A percentile compares a stretch with the other conserved stretches of the same genome.
phyloP scores from a whole-genome alignment of 1,284 basidiomycete species.

The Schizophyllum commune region DNA sequence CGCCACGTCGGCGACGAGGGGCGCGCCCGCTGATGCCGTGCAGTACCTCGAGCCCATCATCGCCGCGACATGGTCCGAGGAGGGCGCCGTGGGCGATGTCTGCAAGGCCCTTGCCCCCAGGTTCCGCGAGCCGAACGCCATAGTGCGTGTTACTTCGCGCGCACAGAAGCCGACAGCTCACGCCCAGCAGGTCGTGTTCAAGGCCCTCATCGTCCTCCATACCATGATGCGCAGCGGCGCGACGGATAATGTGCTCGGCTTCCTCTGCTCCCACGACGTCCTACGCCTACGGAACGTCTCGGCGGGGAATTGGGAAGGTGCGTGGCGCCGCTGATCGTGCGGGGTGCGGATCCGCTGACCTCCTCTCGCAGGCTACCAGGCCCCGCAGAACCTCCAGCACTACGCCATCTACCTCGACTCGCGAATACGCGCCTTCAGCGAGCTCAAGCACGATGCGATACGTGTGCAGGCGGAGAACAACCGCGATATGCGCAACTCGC shows the following conservation, averaged over 20 bases:
- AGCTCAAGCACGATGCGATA: conserved; percentile 91
- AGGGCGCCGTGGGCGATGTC: conserved; percentile 88
- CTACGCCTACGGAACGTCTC: conserved; percentile 76
- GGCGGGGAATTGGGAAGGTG: conserved; percentile 76
- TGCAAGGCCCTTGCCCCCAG: conserved; percentile 79
- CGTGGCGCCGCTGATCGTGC: conserved; percentile 13
- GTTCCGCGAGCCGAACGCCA: conserved; percentile 84
- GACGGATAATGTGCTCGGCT: conserved; percentile 84
- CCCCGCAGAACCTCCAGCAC: conserved; percentile 80
- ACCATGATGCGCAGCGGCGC: conserved; percentile 92
- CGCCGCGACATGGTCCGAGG: conserved; percentile 88
- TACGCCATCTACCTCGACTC: conserved; percentile 90
- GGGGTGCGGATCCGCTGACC: background rate
- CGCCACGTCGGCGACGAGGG: conserved; percentile 4
- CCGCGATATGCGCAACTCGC: conserved; percentile 66
- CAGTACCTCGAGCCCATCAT: conserved; percentile 89
- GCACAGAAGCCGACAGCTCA: background rate
- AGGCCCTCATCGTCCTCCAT: conserved; percentile 91
- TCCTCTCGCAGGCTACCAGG: conserved; percentile 57
- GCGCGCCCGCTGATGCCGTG: conserved; percentile 1
- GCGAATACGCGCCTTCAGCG: conserved; percentile 83
- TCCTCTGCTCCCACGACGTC: conserved; percentile 74
- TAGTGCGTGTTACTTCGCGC: conserved; percentile 46
- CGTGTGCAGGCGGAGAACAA: conserved; percentile 87
- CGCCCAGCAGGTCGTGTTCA: conserved; percentile 78